phyloP scores from a whole-genome alignment of 2,329 filamentous ascomycete genomes.

The Zymoseptoria crescenta region DNA sequence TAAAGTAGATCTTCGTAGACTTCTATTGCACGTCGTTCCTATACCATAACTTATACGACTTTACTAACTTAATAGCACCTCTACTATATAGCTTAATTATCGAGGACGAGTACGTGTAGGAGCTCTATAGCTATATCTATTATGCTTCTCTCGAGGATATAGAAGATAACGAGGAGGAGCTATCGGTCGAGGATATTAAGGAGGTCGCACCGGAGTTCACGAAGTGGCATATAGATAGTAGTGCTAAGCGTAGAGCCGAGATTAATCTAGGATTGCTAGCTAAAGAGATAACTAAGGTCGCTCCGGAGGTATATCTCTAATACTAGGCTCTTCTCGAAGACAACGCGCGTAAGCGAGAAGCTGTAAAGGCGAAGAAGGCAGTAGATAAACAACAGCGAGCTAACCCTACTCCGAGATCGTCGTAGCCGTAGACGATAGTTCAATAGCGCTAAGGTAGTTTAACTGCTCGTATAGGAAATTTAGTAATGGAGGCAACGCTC shows the following conservation, averaged over 20 bases:
- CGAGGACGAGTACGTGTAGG: not conserved
- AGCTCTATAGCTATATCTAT: not conserved
- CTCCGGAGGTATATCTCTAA: not conserved
- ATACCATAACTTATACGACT: not conserved
- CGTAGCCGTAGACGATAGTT: not conserved
- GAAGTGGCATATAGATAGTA: not conserved
- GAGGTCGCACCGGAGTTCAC: not conserved
- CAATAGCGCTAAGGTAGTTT: not conserved
- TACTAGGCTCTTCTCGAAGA: not conserved
- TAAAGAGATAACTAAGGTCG: not conserved
- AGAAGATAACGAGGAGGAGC: not conserved
- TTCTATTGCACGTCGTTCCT: not conserved
- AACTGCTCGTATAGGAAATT: not conserved
- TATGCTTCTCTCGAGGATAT: not conserved
- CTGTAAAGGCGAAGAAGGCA: not conserved
- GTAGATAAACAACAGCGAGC: not conserved
- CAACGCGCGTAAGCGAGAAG: not conserved
- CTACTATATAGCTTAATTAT: not conserved
- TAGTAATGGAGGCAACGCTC: not conserved
- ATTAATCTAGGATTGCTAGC: not conserved
- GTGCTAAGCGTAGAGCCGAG: not conserved
- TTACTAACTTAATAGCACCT: not conserved
- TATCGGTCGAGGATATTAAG: not conserved
- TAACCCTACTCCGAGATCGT: not conserved
- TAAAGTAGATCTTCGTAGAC: not conserved